phyloP scores from a whole-genome alignment of 2,329 filamentous ascomycete species.

The Ceratocystis albifundus region DNA sequence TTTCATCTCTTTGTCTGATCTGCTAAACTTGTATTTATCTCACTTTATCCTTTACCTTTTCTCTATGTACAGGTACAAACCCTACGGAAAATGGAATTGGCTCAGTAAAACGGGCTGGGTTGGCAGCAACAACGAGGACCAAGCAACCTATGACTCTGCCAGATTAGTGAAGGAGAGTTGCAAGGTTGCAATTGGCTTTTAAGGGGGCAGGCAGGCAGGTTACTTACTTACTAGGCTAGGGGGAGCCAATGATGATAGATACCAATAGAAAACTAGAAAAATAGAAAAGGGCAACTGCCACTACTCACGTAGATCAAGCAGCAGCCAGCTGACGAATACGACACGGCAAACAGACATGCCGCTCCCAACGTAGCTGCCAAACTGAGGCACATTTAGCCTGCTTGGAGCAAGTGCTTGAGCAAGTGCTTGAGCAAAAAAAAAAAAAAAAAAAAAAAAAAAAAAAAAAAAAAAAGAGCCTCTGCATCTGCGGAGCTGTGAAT shows the following conservation, averaged over 20 bases:
- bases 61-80: no score
- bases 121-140: background rate
- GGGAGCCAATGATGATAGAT: background rate
- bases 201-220: no score
- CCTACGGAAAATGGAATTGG: no score
- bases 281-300: conserved; percentile 2
- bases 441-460: no score
- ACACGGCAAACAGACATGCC: background rate
- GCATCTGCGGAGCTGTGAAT: background rate
- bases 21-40: no score
- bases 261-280: conserved; percentile 1
- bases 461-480: no score
- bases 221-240: conserved; percentile 1
- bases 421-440: no score
- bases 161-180: background rate
- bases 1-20: no score
- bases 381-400: background rate
- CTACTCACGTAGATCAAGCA: background rate
- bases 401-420: no score
- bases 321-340: background rate
- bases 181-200: conserved; percentile 13
- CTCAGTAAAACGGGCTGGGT: background rate
- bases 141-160: background rate
- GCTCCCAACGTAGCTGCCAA: background rate
- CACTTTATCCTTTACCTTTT: no score